These are phyloP conservation scores for Coemansia sp. DNA, from an alignment of 192 early-diverging fungal genomes.

Conservation along the genomic window DNA sequence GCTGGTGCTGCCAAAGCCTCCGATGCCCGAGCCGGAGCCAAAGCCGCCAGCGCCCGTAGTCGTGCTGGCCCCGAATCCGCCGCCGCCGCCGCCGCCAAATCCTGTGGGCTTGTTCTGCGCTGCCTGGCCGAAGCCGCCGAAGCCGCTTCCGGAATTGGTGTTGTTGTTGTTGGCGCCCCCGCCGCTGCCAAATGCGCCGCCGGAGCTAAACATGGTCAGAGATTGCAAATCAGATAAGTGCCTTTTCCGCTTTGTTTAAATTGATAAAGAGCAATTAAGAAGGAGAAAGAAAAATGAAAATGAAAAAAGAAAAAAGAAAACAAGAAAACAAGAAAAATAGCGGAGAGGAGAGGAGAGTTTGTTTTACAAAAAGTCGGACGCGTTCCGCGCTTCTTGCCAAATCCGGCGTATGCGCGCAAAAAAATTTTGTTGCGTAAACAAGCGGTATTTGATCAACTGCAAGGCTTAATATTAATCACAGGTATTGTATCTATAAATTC, in stretches of 20 bases:
- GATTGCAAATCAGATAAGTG: neutral
- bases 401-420: no score
- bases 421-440: no score
- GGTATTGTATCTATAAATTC: neutral
- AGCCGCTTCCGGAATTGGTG: neutral
- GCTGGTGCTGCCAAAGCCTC: slow-evolving; percentile 25
- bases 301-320: neutral
- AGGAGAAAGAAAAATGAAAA: neutral
- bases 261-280: neutral
- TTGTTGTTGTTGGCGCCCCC: slow-evolving; percentile 7
- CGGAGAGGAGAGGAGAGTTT: no score
- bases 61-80: slow-evolving; percentile 14
- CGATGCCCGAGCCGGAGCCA: slow-evolving; percentile 22
- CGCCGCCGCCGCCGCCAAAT: slow-evolving; percentile 13
- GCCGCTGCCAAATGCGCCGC: slow-evolving; percentile 34
- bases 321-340: neutral
- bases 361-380: no score
- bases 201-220: slow-evolving; percentile 40
- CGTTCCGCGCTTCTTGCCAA: no score
- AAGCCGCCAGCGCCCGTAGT: slow-evolving; percentile 18
- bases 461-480: neutral
- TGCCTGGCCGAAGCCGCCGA: slow-evolving; percentile 30
- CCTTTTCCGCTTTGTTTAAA: neutral
- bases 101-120: slow-evolving; percentile 17
- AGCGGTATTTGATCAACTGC: no score